Base-by-base conservation (phyloP, 2,329 filamentous ascomycete species). In the Aspergillus sergii region DNA sequence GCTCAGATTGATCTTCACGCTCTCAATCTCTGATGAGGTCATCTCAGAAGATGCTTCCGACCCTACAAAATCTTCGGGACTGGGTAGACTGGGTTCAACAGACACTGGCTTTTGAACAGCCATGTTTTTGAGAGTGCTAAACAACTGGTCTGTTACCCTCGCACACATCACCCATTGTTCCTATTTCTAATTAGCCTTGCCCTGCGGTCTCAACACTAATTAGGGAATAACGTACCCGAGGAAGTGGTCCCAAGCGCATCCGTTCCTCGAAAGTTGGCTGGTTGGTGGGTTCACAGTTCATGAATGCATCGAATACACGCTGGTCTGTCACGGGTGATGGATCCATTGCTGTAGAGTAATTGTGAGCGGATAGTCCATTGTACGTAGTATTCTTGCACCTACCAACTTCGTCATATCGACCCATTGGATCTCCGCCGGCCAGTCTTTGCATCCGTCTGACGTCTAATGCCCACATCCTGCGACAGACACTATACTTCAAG, bases 391-490 rank as follows among this genome's bases (percentile, higher is more conserved):
- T 54, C n/a, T 45, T 34, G 32, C 32, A 68, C 76, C 69, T 59
- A 80, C 79, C 78, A 36, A 79, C 64, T 34, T 76, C 70, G 66
- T 77, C 76, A 64, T 77, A 79, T 48, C 74, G 72, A 32, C 65
- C 61, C 63, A 73, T 71, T 8, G 74, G 70, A 45, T 78, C 73
- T 30, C 78, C 77, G 16, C 78, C 79, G 57, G 74, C 73, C 26
- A 81, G 62, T 59, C 80, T 71, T 59, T 79, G 75, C 21, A 78
- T 72, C 41, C 78, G 79, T 48, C 78, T 74, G 39, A 76, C 74
- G 58, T 82, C 79, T 36, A 83, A 66, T 26, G 76, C 77, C 72
- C 75, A 81, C 70, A 82, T 75, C 50, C 73, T 77, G 56, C 77
- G 75, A 60, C 77, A 80, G 50, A 81, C 73, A 60, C 79, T 81